Conservation (phyloP, 495 filamentous ascomycete species). For the Collariella sp. region DNA sequence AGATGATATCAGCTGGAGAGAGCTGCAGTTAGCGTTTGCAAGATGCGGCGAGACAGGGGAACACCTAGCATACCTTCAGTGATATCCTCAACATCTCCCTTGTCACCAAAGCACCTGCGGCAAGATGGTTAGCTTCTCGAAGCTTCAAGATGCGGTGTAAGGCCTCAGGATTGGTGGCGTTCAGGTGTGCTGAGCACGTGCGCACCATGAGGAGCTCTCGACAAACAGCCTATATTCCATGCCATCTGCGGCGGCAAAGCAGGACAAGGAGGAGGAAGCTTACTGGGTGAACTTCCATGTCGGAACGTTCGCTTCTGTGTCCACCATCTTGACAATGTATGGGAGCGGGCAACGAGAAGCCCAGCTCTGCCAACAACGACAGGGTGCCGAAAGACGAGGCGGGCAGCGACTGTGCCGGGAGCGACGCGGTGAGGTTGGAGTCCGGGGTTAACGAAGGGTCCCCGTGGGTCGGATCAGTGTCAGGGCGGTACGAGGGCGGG, state of each 20-base stretch:
- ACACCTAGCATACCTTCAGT: constrained; percentile 70
- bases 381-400: constrained; percentile 13
- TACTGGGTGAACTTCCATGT: constrained; percentile 99
- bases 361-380: constrained; percentile 19
- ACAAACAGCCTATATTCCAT: background rate
- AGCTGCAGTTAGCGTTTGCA: constrained; percentile 18
- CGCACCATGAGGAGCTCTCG: background rate
- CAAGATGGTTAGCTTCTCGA: constrained; percentile 12
- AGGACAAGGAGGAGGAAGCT: constrained; percentile 30
- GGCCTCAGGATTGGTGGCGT: no score
- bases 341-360: constrained; percentile 15
- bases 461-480: background rate
- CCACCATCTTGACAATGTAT: constrained; percentile 70
- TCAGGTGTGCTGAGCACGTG: background rate
- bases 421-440: constrained; percentile 3
- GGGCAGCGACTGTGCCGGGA: constrained; percentile 9
- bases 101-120: constrained; percentile 93
- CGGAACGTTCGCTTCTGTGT: constrained; percentile 83
- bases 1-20: constrained; percentile 88
- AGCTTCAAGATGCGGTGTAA: background rate
- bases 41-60: background rate
- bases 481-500: constrained; percentile 5
- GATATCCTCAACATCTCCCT: constrained; percentile 98
- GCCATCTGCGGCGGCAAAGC: background rate
- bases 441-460: constrained; percentile 2